phyloP scores from a whole-genome alignment of 106 monocot genomes.

The Phalaenopsis equestris region DNA sequence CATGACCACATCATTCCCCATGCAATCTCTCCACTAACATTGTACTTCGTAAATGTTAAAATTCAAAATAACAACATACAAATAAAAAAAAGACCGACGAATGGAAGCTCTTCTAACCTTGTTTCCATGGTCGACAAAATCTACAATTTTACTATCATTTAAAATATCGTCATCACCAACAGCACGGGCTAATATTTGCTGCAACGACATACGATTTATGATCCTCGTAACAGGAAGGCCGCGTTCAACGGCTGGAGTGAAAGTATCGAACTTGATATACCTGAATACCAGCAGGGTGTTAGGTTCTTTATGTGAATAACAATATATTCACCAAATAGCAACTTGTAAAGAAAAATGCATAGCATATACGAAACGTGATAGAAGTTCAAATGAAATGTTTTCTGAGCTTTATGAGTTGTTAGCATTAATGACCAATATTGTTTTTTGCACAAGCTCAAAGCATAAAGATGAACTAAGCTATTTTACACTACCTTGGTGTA shows the following conservation, averaged over 20 bases:
- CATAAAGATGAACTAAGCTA: neutral
- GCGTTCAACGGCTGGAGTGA: slow-evolving; percentile 84
- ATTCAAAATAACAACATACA: neutral
- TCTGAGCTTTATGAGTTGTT: neutral
- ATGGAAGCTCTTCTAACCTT: slow-evolving; percentile 38
- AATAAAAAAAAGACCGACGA: neutral
- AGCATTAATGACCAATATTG: too few relatives aligned
- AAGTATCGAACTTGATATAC: slow-evolving; percentile 98
- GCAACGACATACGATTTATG: slow-evolving; percentile 92
- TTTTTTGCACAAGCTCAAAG: neutral
- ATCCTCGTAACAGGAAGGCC: slow-evolving; percentile 97
- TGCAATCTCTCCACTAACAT: neutral
- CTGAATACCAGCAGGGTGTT: slow-evolving; percentile 30
- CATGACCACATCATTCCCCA: neutral
- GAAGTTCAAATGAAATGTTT: neutral
- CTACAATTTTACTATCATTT: slow-evolving; percentile 77
- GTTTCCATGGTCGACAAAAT: slow-evolving; percentile 80
- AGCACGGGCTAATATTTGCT: slow-evolving; percentile 73
- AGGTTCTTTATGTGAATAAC: neutral
- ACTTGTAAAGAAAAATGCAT: neutral
- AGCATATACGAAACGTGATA: neutral
- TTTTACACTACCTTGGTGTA: neutral
- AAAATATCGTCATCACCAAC: slow-evolving; percentile 77
- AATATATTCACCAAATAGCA: neutral
- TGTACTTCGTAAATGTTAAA: neutral